Evolutionary conservation across 768 basidiomycete genomes (phyloP), one percentile per base, ranked within the genome.

Genomic region (Collybia mongolica): DNA sequence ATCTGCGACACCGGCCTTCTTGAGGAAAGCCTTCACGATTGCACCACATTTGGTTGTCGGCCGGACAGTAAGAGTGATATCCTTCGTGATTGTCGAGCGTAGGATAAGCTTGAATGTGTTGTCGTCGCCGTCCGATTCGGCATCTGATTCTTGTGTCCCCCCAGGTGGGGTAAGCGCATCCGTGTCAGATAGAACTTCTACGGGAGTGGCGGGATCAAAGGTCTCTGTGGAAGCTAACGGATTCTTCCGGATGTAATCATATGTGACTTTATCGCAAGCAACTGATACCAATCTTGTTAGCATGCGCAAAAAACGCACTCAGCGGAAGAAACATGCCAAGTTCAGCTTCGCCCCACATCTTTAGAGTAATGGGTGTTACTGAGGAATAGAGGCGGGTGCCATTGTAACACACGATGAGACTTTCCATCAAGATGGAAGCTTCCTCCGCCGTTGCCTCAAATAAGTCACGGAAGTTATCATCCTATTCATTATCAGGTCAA

Each of bases 1-100:
- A 41, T 79, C 76, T 24, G 76, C 72, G 47, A 91, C 60, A 1
- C 79, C 84, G 4, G 82, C 80, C 58, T 80, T 82, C 64, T 80
- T 88, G 60, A 93, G 69, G 65, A 86, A 93, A 0, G 85, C 87
- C 57, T 78, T 80, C 44, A 92, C 79, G 48, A 93, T 87, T 0
- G 84, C 81, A 12, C 83, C 84, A 49, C 89, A 90, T 48, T 79
- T 90, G 17, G 90, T 89, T 17, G 84, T 86, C 6, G 81, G 77
- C 6, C 88, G 84, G 5, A 91, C 90, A 2, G 76, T 84, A 26
- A 93, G 72, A 1, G 76, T 73, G 41, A 91, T 74, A 35, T 80
- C 76, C 49, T 79, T 83, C 15, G 72, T 75, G 17, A 65, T 52
- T 8, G 68, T 67, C 1, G 88, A 87, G 15, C 86, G 86, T 8